Evolutionary conservation across 176 grass and related monocot species (phyloP).

Genomic region (Oryza glumipatula): DNA sequence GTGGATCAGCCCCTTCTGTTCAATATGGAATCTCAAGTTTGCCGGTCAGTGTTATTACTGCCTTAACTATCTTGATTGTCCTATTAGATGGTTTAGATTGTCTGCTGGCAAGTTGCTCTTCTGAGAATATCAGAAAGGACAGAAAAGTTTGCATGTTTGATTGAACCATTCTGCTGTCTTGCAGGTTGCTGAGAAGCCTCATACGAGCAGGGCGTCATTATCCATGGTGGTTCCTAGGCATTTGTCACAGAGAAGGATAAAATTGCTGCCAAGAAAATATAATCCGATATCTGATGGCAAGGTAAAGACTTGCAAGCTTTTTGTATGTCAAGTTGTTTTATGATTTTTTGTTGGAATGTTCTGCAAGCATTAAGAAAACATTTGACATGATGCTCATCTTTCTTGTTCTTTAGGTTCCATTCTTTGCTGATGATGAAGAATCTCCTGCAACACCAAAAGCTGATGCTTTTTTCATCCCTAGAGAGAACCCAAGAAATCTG

Average conservation of each 20-base stretch:
- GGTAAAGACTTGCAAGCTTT: constrained; percentile 44
- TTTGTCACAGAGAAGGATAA: constrained; percentile 91
- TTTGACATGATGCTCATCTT: constrained; percentile 1
- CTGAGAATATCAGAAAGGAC: neutral
- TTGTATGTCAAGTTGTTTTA: neutral
- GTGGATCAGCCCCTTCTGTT: constrained; percentile 77
- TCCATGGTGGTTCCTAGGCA: constrained; percentile 75
- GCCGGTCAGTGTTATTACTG: constrained; percentile 55
- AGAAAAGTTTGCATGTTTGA: constrained; percentile 18
- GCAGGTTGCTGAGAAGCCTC: constrained; percentile 84
- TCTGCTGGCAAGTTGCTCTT: neutral
- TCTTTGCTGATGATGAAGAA: constrained; percentile 83
- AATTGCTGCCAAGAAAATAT: constrained; percentile 75
- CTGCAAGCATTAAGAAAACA: constrained; percentile 13
- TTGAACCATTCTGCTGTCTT: constrained; percentile 32
- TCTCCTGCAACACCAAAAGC: constrained; percentile 80
- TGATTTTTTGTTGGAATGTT: constrained; percentile 2
- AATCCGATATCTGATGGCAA: constrained; percentile 70
- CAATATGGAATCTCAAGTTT: constrained; percentile 99
- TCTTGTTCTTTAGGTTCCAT: constrained; percentile 63
- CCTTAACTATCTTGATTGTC: constrained; percentile 19
- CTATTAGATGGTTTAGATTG: neutral
- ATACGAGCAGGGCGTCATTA: constrained; percentile 62
- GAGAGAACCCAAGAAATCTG: constrained; percentile 92
- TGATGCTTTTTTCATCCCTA: constrained; percentile 86